Evolutionary conservation across 768 basidiomycete species (phyloP), one percentile per base, ranked within the genome.

Genomic region (Myochromella boudieri): DNA sequence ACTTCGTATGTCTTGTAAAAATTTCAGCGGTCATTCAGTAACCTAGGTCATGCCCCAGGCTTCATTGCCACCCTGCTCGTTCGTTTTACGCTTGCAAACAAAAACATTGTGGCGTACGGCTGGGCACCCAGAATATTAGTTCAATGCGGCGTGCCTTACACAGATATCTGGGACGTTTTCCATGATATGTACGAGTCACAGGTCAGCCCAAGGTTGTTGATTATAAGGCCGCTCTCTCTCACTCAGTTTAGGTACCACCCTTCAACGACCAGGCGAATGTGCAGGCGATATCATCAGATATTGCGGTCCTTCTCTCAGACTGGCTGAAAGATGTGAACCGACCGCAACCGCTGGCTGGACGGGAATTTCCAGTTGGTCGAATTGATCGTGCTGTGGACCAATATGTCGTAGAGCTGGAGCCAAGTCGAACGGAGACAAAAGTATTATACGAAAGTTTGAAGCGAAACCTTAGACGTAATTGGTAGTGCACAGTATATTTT

Each of bases 171-270:
- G 81, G 86, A 91, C 55, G 80, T 87, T 17, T 75, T 91, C 53
- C 85, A 91, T 54, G 86, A 86, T 61, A 86, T 92, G 78, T 89
- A 90, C 52, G 87, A 92, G 61, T 89, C 88, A 20, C 88, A 92
- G 70, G 94, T 93, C 65, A 58, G 74, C 64, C 50, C 5, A n/a
- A n/a, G n/a, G n/a, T n/a, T n/a, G n/a, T n/a, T n/a, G n/a, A n/a
- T n/a, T n/a, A n/a, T 34, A 41, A 48, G 44, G n/a, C 8, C 42
- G 17, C 33, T 20, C 27, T 48, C 25, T 26, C n/a, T n/a, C n/a
- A n/a, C n/a, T n/a, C n/a, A n/a, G n/a, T n/a, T 4, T 52, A 91
- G 87, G 77, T 91, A 17, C 87, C 90, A 12, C 88, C 90, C 6
- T 93, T 91, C 72, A 88, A 90, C 59, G 80, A 81, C 37, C 89